Evolutionary conservation across 2,329 filamentous ascomycete genomes (phyloP).

Genomic region (Lachnellula willkommii): DNA sequence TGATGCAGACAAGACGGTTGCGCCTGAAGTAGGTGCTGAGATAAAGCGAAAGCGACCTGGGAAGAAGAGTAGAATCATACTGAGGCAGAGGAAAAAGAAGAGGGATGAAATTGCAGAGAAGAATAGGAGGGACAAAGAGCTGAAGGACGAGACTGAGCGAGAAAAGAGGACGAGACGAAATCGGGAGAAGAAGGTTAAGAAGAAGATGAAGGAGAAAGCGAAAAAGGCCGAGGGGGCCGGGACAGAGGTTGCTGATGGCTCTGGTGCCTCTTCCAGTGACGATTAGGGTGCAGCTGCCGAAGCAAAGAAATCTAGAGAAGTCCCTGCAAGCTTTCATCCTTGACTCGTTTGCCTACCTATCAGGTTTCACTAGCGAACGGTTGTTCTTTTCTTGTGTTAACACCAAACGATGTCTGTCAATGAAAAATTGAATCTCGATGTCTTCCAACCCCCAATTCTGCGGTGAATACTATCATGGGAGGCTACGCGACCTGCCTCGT

Average conservation of each 20-base stretch:
- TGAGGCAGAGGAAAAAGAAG: slow-evolving; percentile 39
- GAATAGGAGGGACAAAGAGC: slow-evolving; percentile 36
- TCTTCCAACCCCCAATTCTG: too few relatives aligned
- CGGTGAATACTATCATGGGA: background rate
- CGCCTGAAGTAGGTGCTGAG: slow-evolving; percentile 2
- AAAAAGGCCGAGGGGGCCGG: slow-evolving; percentile 37
- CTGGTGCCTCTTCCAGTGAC: background rate
- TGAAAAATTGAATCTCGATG: too few relatives aligned
- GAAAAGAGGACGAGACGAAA: slow-evolving; percentile 61
- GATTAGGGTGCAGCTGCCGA: background rate
- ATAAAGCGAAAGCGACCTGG: slow-evolving; percentile 43
- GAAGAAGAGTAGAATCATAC: slow-evolving; percentile 53
- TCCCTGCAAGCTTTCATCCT: background rate
- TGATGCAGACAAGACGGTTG: slow-evolving; percentile 4
- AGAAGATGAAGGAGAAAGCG: slow-evolving; percentile 52
- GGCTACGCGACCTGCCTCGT: background rate
- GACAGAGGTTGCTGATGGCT: background rate
- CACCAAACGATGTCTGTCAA: too few relatives aligned
- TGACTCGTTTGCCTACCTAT: background rate
- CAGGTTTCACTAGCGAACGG: too few relatives aligned
- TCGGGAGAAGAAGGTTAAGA: slow-evolving; percentile 53
- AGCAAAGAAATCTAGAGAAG: background rate
- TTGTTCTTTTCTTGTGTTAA: too few relatives aligned
- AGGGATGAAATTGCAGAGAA: slow-evolving; percentile 33
- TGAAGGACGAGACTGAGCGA: slow-evolving; percentile 51